Base-by-base conservation (phyloP, 2,329 filamentous ascomycete genomes). In the Fusarium sp. region DNA sequence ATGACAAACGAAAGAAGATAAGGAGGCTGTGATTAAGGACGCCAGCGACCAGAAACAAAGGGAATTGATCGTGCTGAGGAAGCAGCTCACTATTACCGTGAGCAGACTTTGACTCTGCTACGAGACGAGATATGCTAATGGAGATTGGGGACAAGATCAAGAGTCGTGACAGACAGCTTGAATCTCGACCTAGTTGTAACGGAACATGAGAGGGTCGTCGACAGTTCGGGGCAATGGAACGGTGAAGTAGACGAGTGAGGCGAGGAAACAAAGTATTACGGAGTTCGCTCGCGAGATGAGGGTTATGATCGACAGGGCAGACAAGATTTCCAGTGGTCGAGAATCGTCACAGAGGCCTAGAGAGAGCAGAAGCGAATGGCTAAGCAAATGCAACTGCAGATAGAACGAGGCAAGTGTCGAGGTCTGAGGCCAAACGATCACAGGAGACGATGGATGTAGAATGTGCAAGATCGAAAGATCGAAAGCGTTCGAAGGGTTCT, bases 31-130 rank as follows among this genome's bases (percentile, higher is more conserved):
- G 78, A 80, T 77, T 78, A 83, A 86, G 87, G 88, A 87, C 87
- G 88, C 88, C 88, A 86, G 88, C 87, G 87, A 84, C 88, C 87
- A 80, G 77, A 78, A 79, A 78, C 78, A 80, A 80, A 78, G 81
- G 84, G 80, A 82, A 84, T 79, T 82, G 81, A 79, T 81, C 78
- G 81, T 81, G 80, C 81, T 78, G 73, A 78, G 76, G 72, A 77
- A 80, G 80, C 78, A 81, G 81, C 80, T 85, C 84, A 84, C 85
- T 86, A 74, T 85, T 82, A 87, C 86, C 85, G 83, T 82, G 83
- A 83, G 81, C 80, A 77, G 73, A 62, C 72, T 73, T 77, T 67
- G 69, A 78, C 75, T 74, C 69, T 67, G 70, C 73, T 77, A 78
- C 72, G 66, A 66, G 63, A 54, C 63, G 64, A 63, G 67, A 61